phyloP scores from a whole-genome alignment of 2,329 filamentous ascomycete species.

The Ambrosiella xylebori region DNA sequence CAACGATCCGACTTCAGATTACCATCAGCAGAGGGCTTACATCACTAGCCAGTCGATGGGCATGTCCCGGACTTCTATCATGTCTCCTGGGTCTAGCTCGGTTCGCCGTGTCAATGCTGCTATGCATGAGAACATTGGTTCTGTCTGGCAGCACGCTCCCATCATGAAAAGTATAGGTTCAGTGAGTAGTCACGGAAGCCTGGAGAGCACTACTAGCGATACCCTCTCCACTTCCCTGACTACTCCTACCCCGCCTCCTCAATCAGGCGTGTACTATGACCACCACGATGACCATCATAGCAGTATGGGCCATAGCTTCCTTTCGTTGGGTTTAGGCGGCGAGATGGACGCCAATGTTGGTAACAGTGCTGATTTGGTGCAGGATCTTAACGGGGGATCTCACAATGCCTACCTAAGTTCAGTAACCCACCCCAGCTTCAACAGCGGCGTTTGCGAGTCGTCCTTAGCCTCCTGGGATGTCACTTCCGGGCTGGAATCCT shows the following conservation, averaged over 20 bases:
- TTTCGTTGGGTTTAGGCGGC: background rate
- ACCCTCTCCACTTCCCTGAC: slow-evolving; percentile 2
- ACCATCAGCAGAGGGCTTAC: slow-evolving; percentile 34
- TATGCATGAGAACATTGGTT: slow-evolving; percentile 1
- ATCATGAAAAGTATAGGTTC: slow-evolving; percentile 12
- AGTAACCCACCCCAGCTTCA: slow-evolving; percentile 6
- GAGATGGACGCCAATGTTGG: slow-evolving; percentile 5
- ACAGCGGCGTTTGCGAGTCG: slow-evolving; percentile 5
- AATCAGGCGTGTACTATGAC: slow-evolving; percentile 1
- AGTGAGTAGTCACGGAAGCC: slow-evolving; percentile 9
- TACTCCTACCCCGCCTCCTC: slow-evolving; percentile 6
- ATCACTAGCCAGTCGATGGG: background rate
- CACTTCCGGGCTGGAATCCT: slow-evolving; percentile 1
- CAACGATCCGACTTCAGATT: slow-evolving; percentile 40
- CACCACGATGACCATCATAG: background rate
- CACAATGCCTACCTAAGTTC: slow-evolving; percentile 2
- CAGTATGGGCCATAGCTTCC: background rate
- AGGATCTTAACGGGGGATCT: background rate
- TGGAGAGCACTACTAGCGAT: slow-evolving; percentile 9
- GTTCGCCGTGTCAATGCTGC: background rate
- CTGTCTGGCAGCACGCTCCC: slow-evolving; percentile 3
- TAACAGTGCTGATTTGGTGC: background rate
- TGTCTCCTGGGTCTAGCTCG: slow-evolving; percentile 33
- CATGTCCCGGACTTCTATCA: slow-evolving; percentile 25
- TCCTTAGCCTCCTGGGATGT: slow-evolving; percentile 6